Evolutionary conservation across 1,139 yeast genomes (phyloP).

Genomic region (Candida dubliniensis): DNA sequence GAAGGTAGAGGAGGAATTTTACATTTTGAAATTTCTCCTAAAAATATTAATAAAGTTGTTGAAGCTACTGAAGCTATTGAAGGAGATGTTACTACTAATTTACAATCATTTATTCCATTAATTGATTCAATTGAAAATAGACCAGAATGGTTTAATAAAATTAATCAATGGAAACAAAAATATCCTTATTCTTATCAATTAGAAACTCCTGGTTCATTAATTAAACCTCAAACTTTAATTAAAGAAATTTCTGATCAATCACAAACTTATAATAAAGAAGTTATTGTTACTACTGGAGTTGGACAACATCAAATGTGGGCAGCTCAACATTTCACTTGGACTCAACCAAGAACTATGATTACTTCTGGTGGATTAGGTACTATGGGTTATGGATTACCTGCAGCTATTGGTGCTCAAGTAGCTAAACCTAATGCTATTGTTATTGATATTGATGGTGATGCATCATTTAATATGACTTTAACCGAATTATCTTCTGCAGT

Average conservation of each 20-base stretch:
- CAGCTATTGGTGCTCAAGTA: constrained; percentile 97
- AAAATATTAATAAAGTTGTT: constrained; percentile 95
- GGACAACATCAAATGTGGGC: constrained; percentile 99
- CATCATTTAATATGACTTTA: constrained; percentile 95
- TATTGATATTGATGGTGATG: constrained; percentile 97
- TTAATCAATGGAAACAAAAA: constrained; percentile 79
- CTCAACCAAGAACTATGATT: constrained; percentile 84
- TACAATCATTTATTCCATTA: constrained; percentile 70
- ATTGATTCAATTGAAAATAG: constrained; percentile 62
- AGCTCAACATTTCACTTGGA: constrained; percentile 96
- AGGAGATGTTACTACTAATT: constrained; percentile 87
- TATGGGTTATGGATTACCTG: constrained; percentile 96
- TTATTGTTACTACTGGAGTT: constrained; percentile 93
- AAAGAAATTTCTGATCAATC: constrained; percentile 76
- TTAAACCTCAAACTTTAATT: constrained; percentile 92
- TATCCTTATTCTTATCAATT: constrained; percentile 80
- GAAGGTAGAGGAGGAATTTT: constrained; percentile 93
- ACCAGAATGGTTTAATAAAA: constrained; percentile 73
- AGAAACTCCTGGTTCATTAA: constrained; percentile 75
- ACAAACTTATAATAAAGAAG: constrained; percentile 64
- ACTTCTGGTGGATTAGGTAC: constrained; percentile 99
- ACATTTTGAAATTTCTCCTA: constrained; percentile 94
- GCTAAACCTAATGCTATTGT: constrained; percentile 94
- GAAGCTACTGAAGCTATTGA: constrained; percentile 96
- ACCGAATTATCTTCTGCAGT: constrained; percentile 92